Conservation (phyloP, 106 monocot species). For the Dendrobium chrysotoxum region DNA sequence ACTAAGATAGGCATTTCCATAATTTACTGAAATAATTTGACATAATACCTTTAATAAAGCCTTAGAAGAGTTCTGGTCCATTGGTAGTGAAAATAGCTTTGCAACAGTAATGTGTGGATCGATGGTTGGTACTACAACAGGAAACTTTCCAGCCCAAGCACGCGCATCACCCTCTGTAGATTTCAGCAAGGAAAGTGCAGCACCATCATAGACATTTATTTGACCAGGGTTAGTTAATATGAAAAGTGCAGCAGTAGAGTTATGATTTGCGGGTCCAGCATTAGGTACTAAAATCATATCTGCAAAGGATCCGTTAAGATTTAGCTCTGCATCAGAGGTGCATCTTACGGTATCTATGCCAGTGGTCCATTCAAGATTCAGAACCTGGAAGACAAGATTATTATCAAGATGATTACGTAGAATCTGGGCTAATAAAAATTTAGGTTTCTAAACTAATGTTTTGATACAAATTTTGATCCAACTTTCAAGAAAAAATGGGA, state of each 20-base stretch:
- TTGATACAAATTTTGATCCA: background rate
- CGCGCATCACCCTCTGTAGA: constrained; percentile 26
- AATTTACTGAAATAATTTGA: background rate
- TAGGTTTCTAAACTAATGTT: background rate
- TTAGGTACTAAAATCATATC: constrained; percentile 86
- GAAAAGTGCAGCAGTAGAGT: constrained; percentile 62
- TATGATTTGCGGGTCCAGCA: constrained; percentile 38
- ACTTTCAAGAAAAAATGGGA: background rate
- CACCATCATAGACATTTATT: constrained; percentile 77
- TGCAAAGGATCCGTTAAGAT: constrained; percentile 90
- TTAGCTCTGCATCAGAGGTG: constrained; percentile 58
- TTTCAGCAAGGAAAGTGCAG: constrained; percentile 38
- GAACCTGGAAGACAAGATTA: constrained; percentile 45
- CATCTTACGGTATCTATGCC: constrained; percentile 62
- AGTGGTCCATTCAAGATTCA: constrained; percentile 57
- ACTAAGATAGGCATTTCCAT: background rate
- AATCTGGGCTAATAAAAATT: background rate
- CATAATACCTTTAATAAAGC: constrained; percentile 50
- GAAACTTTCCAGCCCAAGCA: constrained; percentile 57
- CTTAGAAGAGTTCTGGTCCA: constrained; percentile 16
- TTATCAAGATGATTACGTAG: background rate
- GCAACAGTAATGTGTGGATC: constrained; percentile 77
- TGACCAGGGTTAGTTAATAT: constrained; percentile 91
- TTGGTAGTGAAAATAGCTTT: constrained; percentile 45
- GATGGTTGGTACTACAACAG: constrained; percentile 54